Evolutionary conservation across 345 rosid genomes (phyloP).

Genomic region (Gossypium longicalyx): DNA sequence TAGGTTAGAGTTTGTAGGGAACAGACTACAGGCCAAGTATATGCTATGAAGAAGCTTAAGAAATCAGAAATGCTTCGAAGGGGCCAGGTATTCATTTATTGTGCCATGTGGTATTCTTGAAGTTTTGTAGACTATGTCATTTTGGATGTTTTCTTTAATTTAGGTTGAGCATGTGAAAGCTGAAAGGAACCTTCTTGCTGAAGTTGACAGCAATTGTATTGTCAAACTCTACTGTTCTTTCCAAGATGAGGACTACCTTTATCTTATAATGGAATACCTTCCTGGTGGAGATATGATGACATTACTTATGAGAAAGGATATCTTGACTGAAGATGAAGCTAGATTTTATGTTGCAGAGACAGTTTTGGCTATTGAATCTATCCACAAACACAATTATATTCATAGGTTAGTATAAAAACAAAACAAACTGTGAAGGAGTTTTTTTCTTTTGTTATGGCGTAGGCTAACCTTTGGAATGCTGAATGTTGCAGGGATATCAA

Average conservation of each 20-base stretch:
- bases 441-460: background rate
- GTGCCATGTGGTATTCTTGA: conserved; percentile 11
- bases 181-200: conserved; percentile 93
- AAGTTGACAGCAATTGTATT: conserved; percentile 95
- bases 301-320: conserved; percentile 92
- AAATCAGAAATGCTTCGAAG: conserved; percentile 97
- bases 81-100: conserved; percentile 66
- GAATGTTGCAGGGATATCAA: conserved; percentile 69
- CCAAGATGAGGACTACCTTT: conserved; percentile 87
- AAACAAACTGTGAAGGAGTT: background rate
- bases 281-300: conserved; percentile 99
- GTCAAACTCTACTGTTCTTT: conserved; percentile 91
- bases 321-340: conserved; percentile 80
- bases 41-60: conserved; percentile 93
- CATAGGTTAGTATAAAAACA: conserved; percentile 53
- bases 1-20: conserved; percentile 93
- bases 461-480: conserved; percentile 10
- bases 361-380: conserved; percentile 86
- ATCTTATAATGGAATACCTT: conserved; percentile 91
- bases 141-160: conserved; percentile 12
- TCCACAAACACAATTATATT: conserved; percentile 85
- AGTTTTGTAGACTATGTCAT: conserved; percentile 9
- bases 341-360: conserved; percentile 84
- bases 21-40: conserved; percentile 80
- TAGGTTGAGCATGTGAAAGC: conserved; percentile 97